Evolutionary conservation across 768 basidiomycete genomes (phyloP).

Genomic region (Collybia sordida): DNA sequence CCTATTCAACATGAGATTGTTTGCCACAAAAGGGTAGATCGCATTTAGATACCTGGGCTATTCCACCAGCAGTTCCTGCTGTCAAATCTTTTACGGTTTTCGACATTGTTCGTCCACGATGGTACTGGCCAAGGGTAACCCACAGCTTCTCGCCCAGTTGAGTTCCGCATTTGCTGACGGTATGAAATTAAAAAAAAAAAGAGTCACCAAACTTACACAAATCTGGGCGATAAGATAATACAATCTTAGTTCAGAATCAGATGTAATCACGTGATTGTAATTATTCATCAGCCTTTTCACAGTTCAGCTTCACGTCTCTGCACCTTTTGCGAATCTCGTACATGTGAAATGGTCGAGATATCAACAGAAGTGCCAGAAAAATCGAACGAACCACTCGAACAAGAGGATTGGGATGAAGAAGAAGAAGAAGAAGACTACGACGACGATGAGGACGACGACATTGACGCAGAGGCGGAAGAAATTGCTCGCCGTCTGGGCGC

Average conservation of each 20-base stretch:
- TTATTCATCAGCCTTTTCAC: neutral
- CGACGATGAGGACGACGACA: constrained; percentile 54
- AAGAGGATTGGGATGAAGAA: constrained; percentile 22
- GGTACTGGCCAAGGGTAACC: constrained; percentile 1
- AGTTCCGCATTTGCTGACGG: constrained; percentile 1
- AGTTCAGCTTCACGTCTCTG: constrained; percentile 2
- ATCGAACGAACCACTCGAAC: neutral
- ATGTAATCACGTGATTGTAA: neutral
- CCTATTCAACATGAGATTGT: constrained; percentile 38
- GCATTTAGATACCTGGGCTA: constrained; percentile 65
- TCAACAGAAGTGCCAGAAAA: constrained; percentile 1
- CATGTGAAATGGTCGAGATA: constrained; percentile 7
- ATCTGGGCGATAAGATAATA: constrained; percentile 29
- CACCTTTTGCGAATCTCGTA: neutral
- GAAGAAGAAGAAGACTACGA: constrained; percentile 45
- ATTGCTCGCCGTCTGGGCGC: constrained; percentile 75
- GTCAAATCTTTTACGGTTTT: constrained; percentile 85
- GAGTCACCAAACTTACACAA: constrained; percentile 29
- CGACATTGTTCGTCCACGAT: constrained; percentile 31
- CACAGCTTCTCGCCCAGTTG: constrained; percentile 5
- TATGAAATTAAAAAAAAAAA: constrained; percentile 12
- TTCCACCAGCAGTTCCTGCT: constrained; percentile 89
- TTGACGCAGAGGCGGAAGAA: constrained; percentile 71
- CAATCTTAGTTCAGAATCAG: constrained; percentile 7
- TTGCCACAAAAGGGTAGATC: constrained; percentile 9